phyloP scores from a whole-genome alignment of 2,329 filamentous ascomycete genomes.

The Fusarium pininemorale region DNA sequence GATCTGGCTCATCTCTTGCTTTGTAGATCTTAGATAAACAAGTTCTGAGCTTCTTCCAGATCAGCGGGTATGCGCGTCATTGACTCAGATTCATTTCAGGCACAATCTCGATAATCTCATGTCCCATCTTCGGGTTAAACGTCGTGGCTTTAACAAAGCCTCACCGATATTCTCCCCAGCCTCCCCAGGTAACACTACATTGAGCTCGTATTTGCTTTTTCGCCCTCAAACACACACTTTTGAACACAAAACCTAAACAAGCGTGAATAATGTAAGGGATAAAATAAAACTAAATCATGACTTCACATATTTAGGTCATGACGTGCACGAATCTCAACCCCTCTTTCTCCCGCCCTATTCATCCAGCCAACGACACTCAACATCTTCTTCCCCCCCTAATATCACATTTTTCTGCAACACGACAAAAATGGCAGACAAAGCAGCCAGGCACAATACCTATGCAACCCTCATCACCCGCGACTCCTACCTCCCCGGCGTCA shows the following conservation, averaged over 20 bases:
- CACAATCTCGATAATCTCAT: neutral
- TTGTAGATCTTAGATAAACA: neutral
- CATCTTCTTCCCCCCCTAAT: neutral
- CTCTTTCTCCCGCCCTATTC: neutral
- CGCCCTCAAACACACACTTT: no score
- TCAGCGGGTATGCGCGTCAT: neutral
- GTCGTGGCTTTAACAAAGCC: neutral
- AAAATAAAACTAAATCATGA: neutral
- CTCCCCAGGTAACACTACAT: neutral
- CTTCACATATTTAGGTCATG: conserved; percentile 14
- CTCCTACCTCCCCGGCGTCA: conserved; percentile 34
- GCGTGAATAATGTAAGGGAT: neutral
- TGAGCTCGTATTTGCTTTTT: neutral
- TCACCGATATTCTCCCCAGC: neutral
- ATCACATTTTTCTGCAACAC: neutral
- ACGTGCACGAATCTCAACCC: conserved; percentile 15
- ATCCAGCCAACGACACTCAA: neutral
- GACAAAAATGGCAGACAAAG: conserved; percentile 1
- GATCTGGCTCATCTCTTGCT: neutral
- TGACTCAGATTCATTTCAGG: neutral
- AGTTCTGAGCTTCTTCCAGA: neutral
- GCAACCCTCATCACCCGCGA: conserved; percentile 37
- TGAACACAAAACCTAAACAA: fast-evolving
- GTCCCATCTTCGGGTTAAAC: neutral
- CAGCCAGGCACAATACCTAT: conserved; percentile 25